A percentile compares a stretch with the other conserved stretches of the same genome.
phyloP scores from a whole-genome alignment of 306 rosid species.

The Fragaria nilgerrensis region DNA sequence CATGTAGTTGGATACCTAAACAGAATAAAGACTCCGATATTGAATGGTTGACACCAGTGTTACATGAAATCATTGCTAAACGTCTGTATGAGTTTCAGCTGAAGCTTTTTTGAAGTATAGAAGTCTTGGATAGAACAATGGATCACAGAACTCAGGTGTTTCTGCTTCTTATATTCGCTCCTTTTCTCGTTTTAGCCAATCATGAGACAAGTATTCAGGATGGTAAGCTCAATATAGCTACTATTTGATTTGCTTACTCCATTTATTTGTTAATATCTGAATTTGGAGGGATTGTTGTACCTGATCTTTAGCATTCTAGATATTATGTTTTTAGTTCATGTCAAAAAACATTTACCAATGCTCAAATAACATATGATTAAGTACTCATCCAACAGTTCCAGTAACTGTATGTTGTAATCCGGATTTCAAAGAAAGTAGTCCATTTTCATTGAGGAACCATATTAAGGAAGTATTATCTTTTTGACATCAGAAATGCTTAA shows the following conservation, averaged over 20 bases:
- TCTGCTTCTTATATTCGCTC: constrained; percentile 17
- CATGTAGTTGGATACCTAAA: background rate
- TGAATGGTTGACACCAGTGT: background rate
- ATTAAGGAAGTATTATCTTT: background rate
- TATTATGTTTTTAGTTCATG: background rate
- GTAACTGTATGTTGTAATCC: background rate
- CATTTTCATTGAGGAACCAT: background rate
- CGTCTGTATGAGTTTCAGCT: constrained; percentile 2
- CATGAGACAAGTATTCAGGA: constrained; percentile 4
- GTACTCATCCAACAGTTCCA: background rate
- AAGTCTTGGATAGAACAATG: constrained; percentile 8
- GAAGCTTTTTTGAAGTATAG: constrained; percentile 3
- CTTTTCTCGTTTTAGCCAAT: background rate
- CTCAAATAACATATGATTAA: background rate
- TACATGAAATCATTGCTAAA: background rate
- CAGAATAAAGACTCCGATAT: background rate
- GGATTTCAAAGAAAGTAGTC: background rate
- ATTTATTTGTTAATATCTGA: background rate
- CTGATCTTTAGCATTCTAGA: background rate
- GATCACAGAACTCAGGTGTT: constrained; percentile 9
- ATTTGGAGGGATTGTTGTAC: background rate
- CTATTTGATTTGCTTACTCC: background rate
- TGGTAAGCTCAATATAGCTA: constrained; percentile 19
- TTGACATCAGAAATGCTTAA: background rate
- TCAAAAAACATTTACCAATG: background rate